phyloP scores from a whole-genome alignment of 2,329 filamentous ascomycete genomes.

The Nemania serpens region DNA sequence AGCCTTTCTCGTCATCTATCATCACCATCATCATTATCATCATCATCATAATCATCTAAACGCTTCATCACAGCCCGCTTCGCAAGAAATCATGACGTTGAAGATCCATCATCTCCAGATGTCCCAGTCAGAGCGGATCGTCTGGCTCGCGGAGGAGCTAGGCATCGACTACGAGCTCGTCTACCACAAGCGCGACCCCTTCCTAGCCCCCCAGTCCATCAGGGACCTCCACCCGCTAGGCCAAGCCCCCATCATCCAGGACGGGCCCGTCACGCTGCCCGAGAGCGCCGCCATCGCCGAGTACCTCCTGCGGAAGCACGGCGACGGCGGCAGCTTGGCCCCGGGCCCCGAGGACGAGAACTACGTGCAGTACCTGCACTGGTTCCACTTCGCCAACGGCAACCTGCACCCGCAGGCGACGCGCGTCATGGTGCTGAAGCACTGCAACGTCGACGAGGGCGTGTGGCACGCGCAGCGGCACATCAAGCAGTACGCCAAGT shows the following conservation, averaged over 20 bases:
- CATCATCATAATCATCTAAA: neutral
- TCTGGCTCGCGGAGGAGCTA: neutral
- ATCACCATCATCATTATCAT: too few relatives aligned
- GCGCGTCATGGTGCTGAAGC: neutral
- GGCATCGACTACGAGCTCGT: neutral
- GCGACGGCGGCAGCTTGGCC: neutral
- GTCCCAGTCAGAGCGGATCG: neutral
- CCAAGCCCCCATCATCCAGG: neutral
- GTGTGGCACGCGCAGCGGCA: neutral
- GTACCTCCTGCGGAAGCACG: neutral
- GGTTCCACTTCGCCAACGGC: neutral
- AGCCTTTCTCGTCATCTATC: neutral
- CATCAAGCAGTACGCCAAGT: neutral
- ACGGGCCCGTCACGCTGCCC: neutral
- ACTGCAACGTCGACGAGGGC: neutral
- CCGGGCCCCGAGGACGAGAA: neutral
- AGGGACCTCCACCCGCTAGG: neutral
- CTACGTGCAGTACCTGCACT: neutral
- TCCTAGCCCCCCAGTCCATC: neutral
- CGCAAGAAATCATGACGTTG: neutral
- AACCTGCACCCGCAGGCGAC: neutral
- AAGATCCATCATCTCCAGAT: neutral
- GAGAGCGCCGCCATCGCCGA: neutral
- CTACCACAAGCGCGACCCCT: neutral
- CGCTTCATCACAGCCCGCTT: neutral